phyloP scores from a whole-genome alignment of 257 asterid genomes.

The Solanum paucissectum region DNA sequence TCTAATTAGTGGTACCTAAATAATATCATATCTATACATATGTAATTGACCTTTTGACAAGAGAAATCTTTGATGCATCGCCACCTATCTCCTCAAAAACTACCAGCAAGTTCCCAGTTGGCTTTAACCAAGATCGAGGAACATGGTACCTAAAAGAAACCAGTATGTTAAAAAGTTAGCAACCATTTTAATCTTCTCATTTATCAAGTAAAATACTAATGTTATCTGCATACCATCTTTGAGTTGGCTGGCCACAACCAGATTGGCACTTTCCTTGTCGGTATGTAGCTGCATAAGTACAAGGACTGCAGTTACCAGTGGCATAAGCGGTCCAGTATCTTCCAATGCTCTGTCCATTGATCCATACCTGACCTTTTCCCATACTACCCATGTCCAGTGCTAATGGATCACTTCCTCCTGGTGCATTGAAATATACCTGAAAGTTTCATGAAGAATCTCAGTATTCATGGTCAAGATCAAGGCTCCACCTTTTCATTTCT shows the following conservation, averaged over 20 bases:
- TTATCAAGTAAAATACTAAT: not conserved
- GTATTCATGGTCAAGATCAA: not conserved
- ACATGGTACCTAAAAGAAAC: slow-evolving; percentile 68
- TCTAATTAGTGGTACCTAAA: not conserved
- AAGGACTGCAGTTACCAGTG: slow-evolving; percentile 51
- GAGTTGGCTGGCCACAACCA: slow-evolving; percentile 98
- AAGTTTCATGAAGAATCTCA: not conserved
- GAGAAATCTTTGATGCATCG: slow-evolving; percentile 70
- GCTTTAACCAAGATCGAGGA: slow-evolving; percentile 87
- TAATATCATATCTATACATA: slow-evolving; percentile 18
- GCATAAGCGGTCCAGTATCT: slow-evolving; percentile 83
- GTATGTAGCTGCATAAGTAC: slow-evolving; percentile 64
- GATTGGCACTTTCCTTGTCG: slow-evolving; percentile 55
- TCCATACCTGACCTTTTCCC: slow-evolving; percentile 93
- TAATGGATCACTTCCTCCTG: slow-evolving; percentile 61
- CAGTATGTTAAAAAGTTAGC: not conserved
- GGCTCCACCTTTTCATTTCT: not conserved
- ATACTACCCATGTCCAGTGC: slow-evolving; percentile 76
- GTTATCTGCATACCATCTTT: slow-evolving; percentile 55
- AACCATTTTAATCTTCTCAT: not conserved
- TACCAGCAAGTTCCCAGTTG: slow-evolving; percentile 47
- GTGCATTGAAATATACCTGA: slow-evolving; percentile 72
- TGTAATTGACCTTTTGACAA: slow-evolving; percentile 50
- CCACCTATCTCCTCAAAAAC: slow-evolving; percentile 93
- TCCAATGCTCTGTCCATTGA: slow-evolving; percentile 85